A percentile compares a stretch with the other conserved stretches of the same genome.
These are phyloP conservation scores for Wickerhamomyces strasburgensis DNA, from an alignment of 805 yeast species.

Conservation along the genomic window DNA sequence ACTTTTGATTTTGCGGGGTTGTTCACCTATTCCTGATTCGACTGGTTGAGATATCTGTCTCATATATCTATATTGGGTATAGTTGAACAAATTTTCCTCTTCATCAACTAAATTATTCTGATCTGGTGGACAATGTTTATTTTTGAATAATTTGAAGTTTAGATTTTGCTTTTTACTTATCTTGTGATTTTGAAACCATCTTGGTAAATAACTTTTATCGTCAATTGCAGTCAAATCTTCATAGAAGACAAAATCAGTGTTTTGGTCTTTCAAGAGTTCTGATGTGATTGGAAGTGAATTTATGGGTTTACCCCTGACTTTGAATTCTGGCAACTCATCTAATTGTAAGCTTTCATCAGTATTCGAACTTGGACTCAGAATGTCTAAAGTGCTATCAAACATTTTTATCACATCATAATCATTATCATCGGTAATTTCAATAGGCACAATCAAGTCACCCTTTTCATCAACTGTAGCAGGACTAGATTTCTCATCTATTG, in stretches of 20 bases:
- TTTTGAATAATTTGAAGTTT: background rate
- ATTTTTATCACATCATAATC: background rate
- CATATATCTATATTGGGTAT: background rate
- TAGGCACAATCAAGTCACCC: no score
- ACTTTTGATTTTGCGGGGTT: background rate
- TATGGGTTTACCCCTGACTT: background rate
- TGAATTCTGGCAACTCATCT: constrained; percentile 4
- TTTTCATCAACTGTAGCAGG: no score
- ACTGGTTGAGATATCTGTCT: no score
- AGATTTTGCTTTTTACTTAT: constrained; percentile 3
- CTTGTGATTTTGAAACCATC: constrained; percentile 20
- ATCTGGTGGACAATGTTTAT: no score
- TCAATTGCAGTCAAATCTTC: constrained; percentile 7
- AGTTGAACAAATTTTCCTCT: background rate
- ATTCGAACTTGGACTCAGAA: no score
- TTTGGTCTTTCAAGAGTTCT: background rate
- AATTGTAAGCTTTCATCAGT: background rate
- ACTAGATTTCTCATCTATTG: no score
- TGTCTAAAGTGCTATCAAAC: background rate
- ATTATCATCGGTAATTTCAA: no score
- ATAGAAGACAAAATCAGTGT: constrained; percentile 15
- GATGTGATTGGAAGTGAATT: background rate
- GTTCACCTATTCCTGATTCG: no score
- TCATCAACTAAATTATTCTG: background rate
- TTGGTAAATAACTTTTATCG: constrained; percentile 20